Evolutionary conservation across 345 rosid genomes (phyloP).

Genomic region (Brassica juncea): DNA sequence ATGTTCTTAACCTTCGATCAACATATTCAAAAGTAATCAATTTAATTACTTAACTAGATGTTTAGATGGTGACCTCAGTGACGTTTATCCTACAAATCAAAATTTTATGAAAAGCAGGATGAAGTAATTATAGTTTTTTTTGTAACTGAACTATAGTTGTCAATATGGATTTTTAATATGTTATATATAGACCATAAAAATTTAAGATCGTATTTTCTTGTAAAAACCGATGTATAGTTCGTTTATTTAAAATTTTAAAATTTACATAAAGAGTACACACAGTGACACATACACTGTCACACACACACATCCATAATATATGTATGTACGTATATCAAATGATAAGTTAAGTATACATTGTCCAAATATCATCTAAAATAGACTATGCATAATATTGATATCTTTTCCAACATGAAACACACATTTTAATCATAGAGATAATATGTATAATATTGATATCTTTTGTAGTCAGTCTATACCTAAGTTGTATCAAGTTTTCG

Average conservation of each 20-base stretch:
- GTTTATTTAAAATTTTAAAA: not conserved
- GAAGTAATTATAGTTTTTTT: not conserved
- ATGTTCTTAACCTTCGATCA: not conserved
- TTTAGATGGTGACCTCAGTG: not conserved
- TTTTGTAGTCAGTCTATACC: not conserved
- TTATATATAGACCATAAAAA: not conserved
- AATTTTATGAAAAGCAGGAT: not conserved
- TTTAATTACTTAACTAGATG: not conserved
- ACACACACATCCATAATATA: not conserved
- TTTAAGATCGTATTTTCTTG: not conserved
- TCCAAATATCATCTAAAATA: not conserved
- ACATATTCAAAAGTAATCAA: conserved; percentile 12
- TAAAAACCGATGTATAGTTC: not conserved
- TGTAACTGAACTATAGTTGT: too few species aligned
- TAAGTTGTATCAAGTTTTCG: not conserved
- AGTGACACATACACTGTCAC: not conserved
- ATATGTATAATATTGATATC: not conserved
- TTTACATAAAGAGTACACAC: not conserved
- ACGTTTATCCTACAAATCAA: conserved; percentile 9
- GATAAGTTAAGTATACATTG: not conserved
- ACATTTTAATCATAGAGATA: not conserved
- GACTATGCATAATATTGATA: not conserved
- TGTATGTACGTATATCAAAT: not conserved
- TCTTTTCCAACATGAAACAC: not conserved
- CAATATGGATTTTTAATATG: not conserved